phyloP scores from a whole-genome alignment of 2,329 filamentous ascomycete species.

The Rutstroemia sp. region DNA sequence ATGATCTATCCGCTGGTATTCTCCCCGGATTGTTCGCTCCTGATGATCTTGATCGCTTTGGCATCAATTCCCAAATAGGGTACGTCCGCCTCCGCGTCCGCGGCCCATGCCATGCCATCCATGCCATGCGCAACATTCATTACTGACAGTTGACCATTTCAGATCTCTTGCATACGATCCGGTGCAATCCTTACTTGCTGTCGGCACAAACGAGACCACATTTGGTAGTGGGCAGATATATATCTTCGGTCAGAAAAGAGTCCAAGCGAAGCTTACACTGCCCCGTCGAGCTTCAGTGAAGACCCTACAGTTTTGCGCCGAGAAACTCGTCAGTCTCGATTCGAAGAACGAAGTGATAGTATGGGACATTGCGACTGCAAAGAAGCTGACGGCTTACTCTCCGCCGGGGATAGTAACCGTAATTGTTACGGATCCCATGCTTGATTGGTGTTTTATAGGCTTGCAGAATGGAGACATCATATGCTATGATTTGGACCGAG shows the following conservation, averaged over 20 bases:
- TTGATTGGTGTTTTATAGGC: conserved; percentile 90
- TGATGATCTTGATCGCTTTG: conserved; percentile 77
- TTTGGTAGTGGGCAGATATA: conserved; percentile 86
- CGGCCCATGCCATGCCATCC: background rate
- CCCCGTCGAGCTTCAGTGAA: conserved; percentile 67
- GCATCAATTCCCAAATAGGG: conserved; percentile 71
- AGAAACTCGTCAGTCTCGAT: conserved; percentile 80
- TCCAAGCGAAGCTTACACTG: conserved; percentile 67
- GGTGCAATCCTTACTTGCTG: conserved; percentile 83
- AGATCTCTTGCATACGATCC: conserved; percentile 87
- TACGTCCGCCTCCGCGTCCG: conserved; percentile 28
- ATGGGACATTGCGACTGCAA: conserved; percentile 70
- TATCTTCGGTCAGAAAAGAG: conserved; percentile 74
- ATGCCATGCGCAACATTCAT: background rate
- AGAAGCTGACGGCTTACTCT: conserved; percentile 60
- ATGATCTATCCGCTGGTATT: conserved; percentile 80
- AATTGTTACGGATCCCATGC: conserved; percentile 75
- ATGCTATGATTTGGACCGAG: conserved; percentile 88
- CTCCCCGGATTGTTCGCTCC: conserved; percentile 70
- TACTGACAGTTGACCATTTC: conserved; percentile 13
- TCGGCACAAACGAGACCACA: conserved; percentile 82
- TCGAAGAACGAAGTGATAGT: conserved; percentile 77
- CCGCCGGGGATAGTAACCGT: conserved; percentile 70
- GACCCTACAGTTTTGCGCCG: conserved; percentile 74
- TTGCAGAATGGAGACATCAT: conserved; percentile 76